These are phyloP conservation scores for Tieghemostelium lacteum DNA, from an alignment of 78 protist genomes.

Conservation along the genomic window DNA sequence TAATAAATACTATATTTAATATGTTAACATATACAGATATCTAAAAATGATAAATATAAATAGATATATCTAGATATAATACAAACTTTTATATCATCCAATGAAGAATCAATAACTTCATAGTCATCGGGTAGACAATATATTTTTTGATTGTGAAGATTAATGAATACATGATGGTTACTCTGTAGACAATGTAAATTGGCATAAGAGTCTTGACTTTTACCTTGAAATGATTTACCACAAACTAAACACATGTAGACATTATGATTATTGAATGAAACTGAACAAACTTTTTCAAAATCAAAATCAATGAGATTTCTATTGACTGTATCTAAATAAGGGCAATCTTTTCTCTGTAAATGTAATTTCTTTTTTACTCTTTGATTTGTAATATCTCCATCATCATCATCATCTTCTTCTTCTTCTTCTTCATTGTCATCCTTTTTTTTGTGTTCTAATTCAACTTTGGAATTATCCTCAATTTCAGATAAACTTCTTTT, in stretches of 20 bases:
- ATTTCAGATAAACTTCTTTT: too few relatives aligned
- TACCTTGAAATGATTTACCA: conserved; percentile 97
- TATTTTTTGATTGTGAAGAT: conserved; percentile 85
- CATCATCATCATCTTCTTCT: conserved; percentile 30
- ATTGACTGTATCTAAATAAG: conserved; percentile 85
- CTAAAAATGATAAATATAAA: too few relatives aligned
- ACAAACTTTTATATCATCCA: conserved; percentile 93
- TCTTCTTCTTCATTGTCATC: conserved; percentile 1
- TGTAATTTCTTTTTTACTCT: conserved; percentile 30
- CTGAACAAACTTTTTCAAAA: conserved; percentile 95
- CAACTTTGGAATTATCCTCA: too few relatives aligned
- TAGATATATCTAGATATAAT: too few relatives aligned
- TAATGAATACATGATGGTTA: conserved; percentile 95
- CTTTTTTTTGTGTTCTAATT: too few relatives aligned
- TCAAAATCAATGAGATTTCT: conserved; percentile 95
- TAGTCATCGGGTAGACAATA: conserved; percentile 99
- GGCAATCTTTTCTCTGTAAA: conserved; percentile 78
- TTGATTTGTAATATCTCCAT: conserved; percentile 36
- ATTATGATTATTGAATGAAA: conserved; percentile 90
- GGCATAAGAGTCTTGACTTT: conserved; percentile 94
- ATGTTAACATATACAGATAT: conserved; percentile 5
- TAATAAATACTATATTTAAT: conserved; percentile 48
- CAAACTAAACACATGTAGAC: conserved; percentile 99
- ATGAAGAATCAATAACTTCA: conserved; percentile 94
- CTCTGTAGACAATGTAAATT: conserved; percentile 93